Conservation (phyloP, 495 filamentous ascomycete species). For the Penicillium alfredii region DNA sequence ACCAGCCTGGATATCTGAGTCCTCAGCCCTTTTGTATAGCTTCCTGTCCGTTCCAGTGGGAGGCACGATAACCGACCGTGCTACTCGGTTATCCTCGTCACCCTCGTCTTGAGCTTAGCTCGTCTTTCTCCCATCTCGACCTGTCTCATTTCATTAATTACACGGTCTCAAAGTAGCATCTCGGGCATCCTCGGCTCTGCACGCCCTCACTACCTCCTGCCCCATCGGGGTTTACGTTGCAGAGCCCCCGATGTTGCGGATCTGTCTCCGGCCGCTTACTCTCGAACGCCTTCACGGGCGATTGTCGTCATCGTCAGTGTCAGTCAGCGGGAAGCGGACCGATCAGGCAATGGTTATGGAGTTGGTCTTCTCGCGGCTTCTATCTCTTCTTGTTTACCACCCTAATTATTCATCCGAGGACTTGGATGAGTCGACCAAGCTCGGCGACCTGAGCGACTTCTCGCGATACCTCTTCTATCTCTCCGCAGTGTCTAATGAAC, state of each 20-base stretch:
- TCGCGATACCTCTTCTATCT: conserved; percentile 86
- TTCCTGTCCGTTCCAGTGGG: not conserved
- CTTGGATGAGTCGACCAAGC: conserved; percentile 44
- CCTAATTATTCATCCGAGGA: conserved; percentile 66
- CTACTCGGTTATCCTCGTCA: too few species aligned
- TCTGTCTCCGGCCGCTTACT: conserved; percentile 1
- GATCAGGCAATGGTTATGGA: conserved; percentile 65
- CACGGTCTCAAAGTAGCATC: not conserved
- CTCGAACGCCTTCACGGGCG: not conserved
- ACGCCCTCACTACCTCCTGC: too few species aligned
- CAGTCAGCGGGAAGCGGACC: conserved; percentile 33
- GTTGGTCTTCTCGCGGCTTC: conserved; percentile 69
- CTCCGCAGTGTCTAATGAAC: conserved; percentile 72
- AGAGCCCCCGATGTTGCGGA: not conserved
- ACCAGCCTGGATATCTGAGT: not conserved
- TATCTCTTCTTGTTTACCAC: conserved; percentile 89
- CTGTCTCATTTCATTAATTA: not conserved
- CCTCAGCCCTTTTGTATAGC: not conserved
- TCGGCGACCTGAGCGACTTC: conserved; percentile 70
- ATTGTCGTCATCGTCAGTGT: conserved; percentile 8
- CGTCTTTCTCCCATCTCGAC: too few species aligned
- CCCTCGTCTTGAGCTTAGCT: too few species aligned
- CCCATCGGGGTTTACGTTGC: conserved; percentile 6
- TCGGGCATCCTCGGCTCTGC: not conserved
- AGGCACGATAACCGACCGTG: too few species aligned